Evolutionary conservation across 805 yeast species (phyloP).

Genomic region (Grigorovia jiainica): DNA sequence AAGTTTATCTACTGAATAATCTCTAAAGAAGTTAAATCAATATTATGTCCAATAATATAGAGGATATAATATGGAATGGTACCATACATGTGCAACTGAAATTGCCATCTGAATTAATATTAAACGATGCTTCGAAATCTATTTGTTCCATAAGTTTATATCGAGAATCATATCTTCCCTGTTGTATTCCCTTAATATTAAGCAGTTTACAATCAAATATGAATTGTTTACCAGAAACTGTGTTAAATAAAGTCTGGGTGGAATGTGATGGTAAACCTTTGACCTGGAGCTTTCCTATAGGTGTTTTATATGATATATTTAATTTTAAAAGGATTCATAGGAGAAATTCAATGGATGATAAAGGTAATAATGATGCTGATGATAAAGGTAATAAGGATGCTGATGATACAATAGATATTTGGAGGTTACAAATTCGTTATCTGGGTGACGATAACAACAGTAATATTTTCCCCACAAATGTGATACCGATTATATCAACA

Average conservation of each 20-base stretch:
- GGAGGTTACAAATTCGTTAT: constrained; percentile 39
- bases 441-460: constrained; percentile 13
- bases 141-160: not conserved
- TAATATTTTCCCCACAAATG: not conserved
- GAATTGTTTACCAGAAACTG: constrained; percentile 19
- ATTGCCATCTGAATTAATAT: constrained; percentile 12
- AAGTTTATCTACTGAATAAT: no score
- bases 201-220: constrained; percentile 31
- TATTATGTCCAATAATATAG: no score
- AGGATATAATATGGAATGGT: constrained; percentile 46
- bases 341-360: not conserved
- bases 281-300: constrained; percentile 72
- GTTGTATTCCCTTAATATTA: constrained; percentile 18
- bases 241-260: constrained; percentile 46
- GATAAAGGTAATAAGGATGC: not conserved
- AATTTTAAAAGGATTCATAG: not conserved
- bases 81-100: constrained; percentile 36
- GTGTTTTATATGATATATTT: constrained; percentile 46
- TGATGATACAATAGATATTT: constrained; percentile 23
- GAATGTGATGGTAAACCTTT: constrained; percentile 56
- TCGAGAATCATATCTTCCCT: not conserved
- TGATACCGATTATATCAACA: no score
- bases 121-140: not conserved
- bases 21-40: no score
- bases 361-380: not conserved